Conservation (phyloP, 2,329 filamentous ascomycete species). For the Aspergillus japonicus region DNA sequence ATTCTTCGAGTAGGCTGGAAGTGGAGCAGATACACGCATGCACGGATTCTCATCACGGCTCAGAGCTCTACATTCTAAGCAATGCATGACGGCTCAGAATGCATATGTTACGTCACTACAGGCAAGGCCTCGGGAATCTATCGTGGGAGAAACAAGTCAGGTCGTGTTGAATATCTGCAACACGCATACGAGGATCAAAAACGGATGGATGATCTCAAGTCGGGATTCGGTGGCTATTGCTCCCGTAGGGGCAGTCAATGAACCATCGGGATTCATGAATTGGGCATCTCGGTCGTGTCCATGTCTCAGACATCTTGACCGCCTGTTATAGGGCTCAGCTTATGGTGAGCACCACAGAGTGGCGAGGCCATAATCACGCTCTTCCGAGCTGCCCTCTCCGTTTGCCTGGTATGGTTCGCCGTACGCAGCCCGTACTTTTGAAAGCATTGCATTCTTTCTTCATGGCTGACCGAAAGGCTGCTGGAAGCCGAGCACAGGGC, state of each 20-base stretch:
- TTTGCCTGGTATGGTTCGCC: not conserved
- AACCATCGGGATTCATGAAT: not conserved
- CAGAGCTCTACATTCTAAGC: not conserved
- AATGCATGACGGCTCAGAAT: not conserved
- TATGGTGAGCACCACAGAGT: not conserved
- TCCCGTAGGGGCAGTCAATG: not conserved
- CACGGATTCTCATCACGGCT: not conserved
- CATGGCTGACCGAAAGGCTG: not conserved
- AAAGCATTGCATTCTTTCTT: not conserved
- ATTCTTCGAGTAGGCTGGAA: not conserved
- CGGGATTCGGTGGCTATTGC: not conserved
- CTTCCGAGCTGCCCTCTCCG: not conserved
- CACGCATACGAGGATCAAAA: not conserved
- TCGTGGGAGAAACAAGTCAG: not conserved
- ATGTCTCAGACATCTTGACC: not conserved
- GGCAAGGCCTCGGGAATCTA: not conserved
- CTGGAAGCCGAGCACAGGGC: not conserved
- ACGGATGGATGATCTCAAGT: not conserved
- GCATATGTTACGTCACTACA: not conserved
- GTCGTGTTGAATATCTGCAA: not conserved
- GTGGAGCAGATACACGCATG: not conserved
- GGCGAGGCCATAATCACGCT: not conserved
- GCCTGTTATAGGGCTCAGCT: not conserved
- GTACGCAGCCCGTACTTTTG: not conserved
- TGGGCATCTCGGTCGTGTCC: not conserved